phyloP scores from a whole-genome alignment of 179 eudicot species.

The Vitellaria paradoxa region DNA sequence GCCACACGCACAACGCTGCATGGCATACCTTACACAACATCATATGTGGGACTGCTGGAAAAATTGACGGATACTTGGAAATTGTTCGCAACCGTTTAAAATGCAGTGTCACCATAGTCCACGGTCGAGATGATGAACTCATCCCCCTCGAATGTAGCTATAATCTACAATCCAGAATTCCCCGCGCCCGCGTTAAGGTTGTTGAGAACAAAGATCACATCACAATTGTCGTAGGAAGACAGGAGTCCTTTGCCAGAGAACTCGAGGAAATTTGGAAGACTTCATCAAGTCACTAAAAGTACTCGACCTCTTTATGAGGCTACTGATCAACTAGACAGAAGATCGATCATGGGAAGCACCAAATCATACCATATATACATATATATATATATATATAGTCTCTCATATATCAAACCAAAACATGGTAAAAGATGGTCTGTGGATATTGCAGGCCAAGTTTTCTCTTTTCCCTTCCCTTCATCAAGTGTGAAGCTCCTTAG shows the following conservation, averaged over 20 bases:
- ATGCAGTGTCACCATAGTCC: conserved; percentile 56
- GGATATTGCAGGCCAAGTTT: neutral
- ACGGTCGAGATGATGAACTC: conserved; percentile 79
- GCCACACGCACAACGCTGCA: conserved; percentile 91
- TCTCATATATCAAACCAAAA: conserved; percentile 3
- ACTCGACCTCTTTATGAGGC: neutral
- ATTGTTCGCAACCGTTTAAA: conserved; percentile 40
- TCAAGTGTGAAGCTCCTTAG: conserved; percentile 9
- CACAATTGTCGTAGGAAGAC: conserved; percentile 83
- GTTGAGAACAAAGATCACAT: conserved; percentile 78
- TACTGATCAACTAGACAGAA: neutral
- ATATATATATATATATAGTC: neutral
- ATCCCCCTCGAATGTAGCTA: conserved; percentile 84
- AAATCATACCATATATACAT: neutral
- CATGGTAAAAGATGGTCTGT: neutral
- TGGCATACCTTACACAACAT: conserved; percentile 98
- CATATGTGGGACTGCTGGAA: conserved; percentile 76
- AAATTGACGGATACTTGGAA: conserved; percentile 67
- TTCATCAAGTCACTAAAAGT: conserved; percentile 10
- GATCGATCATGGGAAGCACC: conserved; percentile 6
- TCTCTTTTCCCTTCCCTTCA: neutral
- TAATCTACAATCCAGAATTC: conserved; percentile 52
- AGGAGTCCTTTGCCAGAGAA: conserved; percentile 68
- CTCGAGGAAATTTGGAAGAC: conserved; percentile 77
- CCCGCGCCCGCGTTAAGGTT: conserved; percentile 66